Conservation (phyloP, 345 rosid species). For the Syzygium oleosum region DNA sequence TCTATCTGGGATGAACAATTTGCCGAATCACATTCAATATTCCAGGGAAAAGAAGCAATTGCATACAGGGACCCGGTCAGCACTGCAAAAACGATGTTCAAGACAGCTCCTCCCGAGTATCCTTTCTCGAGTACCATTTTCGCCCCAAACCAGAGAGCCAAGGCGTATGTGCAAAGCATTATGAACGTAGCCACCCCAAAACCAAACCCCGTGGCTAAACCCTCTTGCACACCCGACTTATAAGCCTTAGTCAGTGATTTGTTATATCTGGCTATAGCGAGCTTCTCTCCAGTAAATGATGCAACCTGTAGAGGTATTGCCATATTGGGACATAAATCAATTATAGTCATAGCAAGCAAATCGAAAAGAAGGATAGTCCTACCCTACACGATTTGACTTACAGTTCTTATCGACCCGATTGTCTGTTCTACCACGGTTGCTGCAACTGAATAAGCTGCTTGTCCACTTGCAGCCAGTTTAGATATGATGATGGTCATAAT, state of each 20-base stretch:
- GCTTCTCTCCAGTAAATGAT: constrained; percentile 13
- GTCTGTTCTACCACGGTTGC: constrained; percentile 9
- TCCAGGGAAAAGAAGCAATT: neutral
- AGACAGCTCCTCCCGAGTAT: constrained; percentile 9
- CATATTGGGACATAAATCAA: neutral
- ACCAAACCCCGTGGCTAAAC: constrained; percentile 5
- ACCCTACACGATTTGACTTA: neutral
- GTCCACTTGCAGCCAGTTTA: constrained; percentile 3
- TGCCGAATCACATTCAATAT: neutral
- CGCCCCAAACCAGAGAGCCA: constrained; percentile 8
- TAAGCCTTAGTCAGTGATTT: constrained; percentile 6
- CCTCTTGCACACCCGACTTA: constrained; percentile 5
- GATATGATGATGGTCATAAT: neutral
- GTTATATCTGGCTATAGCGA: constrained; percentile 2
- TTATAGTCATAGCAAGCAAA: neutral
- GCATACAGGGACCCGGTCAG: constrained; percentile 5
- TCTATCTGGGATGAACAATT: neutral
- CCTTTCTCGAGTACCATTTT: constrained; percentile 7
- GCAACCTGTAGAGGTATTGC: constrained; percentile 1
- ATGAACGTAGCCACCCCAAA: constrained; percentile 4
- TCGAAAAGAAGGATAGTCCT: neutral
- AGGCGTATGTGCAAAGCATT: neutral
- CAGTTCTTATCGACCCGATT: constrained; percentile 3
- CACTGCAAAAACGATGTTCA: constrained; percentile 4
- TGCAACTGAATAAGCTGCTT: constrained; percentile 3